Percentiles rank a stretch among this genome's conserved stretches.
Evolutionary conservation across 23 red algal genomes (phyloP).

Genomic region (Gracilariopsis chorda): DNA sequence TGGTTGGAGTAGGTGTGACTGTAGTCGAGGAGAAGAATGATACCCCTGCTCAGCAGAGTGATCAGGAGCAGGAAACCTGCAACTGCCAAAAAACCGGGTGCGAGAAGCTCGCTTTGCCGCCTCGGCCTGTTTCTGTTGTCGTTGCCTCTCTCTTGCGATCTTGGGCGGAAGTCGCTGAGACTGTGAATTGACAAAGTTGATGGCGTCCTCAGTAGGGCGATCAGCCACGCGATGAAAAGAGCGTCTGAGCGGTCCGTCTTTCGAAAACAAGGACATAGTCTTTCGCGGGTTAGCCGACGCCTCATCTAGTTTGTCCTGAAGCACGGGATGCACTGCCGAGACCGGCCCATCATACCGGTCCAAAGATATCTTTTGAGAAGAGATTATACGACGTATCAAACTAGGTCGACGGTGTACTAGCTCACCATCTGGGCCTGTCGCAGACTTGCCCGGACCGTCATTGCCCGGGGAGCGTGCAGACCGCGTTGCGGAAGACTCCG

Average conservation of each 20-base stretch:
- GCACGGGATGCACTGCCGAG: background rate
- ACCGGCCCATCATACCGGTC: conserved; percentile 38
- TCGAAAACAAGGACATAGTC: conserved; percentile 37
- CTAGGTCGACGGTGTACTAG: conserved; percentile 20
- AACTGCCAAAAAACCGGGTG: background rate
- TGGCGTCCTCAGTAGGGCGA: background rate
- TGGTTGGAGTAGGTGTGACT: background rate
- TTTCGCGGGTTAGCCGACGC: conserved; percentile 32
- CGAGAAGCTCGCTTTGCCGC: background rate
- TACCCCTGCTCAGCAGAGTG: background rate
- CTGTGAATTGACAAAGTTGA: conserved; percentile 59
- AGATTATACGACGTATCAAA: conserved; percentile 48
- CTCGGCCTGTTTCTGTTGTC: conserved; percentile 28
- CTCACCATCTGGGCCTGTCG: background rate
- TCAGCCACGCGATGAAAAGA: conserved; percentile 41
- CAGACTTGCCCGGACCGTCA: background rate
- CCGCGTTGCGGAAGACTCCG: background rate
- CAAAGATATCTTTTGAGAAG: conserved; percentile 46
- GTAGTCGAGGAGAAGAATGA: conserved; percentile 34
- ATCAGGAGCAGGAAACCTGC: background rate
- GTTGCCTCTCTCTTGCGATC: conserved; percentile 28
- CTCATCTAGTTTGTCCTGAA: background rate
- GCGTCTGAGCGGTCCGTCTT: conserved; percentile 32
- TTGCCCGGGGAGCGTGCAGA: background rate
- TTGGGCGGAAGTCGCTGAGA: conserved; percentile 44